Evolutionary conservation across 1,139 yeast species (phyloP).

Genomic region (Protomyces inundatus): DNA sequence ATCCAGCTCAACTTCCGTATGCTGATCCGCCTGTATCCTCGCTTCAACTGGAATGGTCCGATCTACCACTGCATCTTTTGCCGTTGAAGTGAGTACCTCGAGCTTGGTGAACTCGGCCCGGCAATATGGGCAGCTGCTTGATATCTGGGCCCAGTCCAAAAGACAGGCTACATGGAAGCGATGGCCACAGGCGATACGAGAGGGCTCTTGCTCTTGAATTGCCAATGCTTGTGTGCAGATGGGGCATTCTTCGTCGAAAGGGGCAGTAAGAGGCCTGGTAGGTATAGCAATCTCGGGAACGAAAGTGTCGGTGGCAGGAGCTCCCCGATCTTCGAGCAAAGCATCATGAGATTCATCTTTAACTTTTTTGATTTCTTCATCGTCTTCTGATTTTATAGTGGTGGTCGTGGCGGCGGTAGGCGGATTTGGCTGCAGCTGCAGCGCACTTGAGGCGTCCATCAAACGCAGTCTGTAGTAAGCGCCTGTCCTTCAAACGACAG

Average conservation of each 20-base stretch:
- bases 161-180: constrained; percentile 14
- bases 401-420: too few species aligned
- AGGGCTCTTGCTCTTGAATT: constrained; percentile 7
- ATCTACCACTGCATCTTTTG: neutral
- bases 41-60: constrained; percentile 16
- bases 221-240: neutral
- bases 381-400: too few species aligned
- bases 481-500: too few species aligned
- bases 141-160: constrained; percentile 9
- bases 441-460: too few species aligned
- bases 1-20: neutral
- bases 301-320: too few species aligned
- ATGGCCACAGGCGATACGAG: constrained; percentile 9
- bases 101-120: constrained; percentile 10
- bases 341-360: too few species aligned
- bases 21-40: constrained; percentile 5
- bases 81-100: neutral
- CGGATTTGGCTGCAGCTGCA: too few species aligned
- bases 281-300: too few species aligned
- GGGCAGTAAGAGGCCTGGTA: neutral
- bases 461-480: too few species aligned
- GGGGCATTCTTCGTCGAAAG: constrained; percentile 2
- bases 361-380: too few species aligned
- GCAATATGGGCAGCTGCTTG: constrained; percentile 23
- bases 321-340: too few species aligned